phyloP scores from a whole-genome alignment of 148 eudicot species.

The Rhododendron henanense region DNA sequence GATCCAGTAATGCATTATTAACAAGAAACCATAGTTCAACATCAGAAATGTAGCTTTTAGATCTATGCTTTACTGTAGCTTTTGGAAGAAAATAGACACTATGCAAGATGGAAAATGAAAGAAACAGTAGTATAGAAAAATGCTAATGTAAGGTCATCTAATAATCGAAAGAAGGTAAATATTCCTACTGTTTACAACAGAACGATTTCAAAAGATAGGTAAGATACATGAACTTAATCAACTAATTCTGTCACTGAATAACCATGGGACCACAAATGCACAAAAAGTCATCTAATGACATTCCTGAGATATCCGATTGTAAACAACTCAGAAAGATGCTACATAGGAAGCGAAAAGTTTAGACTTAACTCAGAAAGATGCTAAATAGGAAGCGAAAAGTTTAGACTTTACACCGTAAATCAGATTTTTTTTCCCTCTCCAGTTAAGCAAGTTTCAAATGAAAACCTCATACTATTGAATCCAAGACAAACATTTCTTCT shows the following conservation, averaged over 20 bases:
- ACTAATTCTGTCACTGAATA: neutral
- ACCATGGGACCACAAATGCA: neutral
- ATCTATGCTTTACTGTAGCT: neutral
- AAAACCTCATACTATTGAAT: neutral
- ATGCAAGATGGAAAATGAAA: neutral
- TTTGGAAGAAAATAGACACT: neutral
- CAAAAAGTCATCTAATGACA: neutral
- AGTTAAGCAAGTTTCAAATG: neutral
- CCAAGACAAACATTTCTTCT: too few relatives aligned
- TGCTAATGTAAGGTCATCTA: neutral
- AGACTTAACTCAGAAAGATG: too few relatives aligned
- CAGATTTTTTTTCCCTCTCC: too few relatives aligned
- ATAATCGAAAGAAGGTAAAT: neutral
- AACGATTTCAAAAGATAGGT: neutral
- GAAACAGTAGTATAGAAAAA: neutral
- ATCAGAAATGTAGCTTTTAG: neutral
- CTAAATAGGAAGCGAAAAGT: too few relatives aligned
- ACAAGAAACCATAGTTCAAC: neutral
- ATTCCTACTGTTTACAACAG: neutral
- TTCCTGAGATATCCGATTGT: neutral
- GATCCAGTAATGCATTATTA: neutral
- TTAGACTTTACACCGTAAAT: too few relatives aligned
- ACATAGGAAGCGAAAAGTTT: too few relatives aligned
- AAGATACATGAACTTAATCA: neutral
- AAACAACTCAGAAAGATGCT: neutral